phyloP scores from a whole-genome alignment of 2,329 filamentous ascomycete genomes.

The Pseudocercospora eumusae region DNA sequence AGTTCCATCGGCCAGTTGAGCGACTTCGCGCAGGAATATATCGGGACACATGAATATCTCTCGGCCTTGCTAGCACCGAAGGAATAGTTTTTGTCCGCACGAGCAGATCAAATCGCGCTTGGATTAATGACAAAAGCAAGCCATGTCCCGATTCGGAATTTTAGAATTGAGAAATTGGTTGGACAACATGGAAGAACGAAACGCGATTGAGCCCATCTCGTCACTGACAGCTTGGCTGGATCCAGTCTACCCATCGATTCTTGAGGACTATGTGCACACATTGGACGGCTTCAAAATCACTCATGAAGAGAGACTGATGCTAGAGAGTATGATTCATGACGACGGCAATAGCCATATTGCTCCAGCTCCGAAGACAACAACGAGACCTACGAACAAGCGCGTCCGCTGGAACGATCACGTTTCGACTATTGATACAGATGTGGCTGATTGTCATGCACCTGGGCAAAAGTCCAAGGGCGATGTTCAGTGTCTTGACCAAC shows the following conservation, averaged over 20 bases:
- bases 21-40: conserved; percentile 4
- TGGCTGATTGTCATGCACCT: too few relatives aligned
- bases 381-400: not conserved
- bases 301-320: conserved; percentile 3
- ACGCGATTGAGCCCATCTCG: not conserved
- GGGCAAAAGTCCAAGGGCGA: too few relatives aligned
- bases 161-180: conserved; percentile 2
- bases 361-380: not conserved
- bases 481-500: not conserved
- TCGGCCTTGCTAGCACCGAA: conserved; percentile 5
- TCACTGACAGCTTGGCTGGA: conserved; percentile 7
- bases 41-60: not conserved
- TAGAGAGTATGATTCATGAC: not conserved
- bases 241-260: conserved; percentile 1
- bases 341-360: not conserved
- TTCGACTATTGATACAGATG: not conserved
- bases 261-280: conserved; percentile 5
- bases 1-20: not conserved
- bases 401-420: not conserved
- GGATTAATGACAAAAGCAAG: not conserved
- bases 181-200: conserved; percentile 6
- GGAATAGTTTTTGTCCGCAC: not conserved
- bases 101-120: not conserved
- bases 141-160: not conserved
- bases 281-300: conserved; percentile 5